Evolutionary conservation across 106 monocot genomes (phyloP).

Genomic region (Dendrobium nobile): DNA sequence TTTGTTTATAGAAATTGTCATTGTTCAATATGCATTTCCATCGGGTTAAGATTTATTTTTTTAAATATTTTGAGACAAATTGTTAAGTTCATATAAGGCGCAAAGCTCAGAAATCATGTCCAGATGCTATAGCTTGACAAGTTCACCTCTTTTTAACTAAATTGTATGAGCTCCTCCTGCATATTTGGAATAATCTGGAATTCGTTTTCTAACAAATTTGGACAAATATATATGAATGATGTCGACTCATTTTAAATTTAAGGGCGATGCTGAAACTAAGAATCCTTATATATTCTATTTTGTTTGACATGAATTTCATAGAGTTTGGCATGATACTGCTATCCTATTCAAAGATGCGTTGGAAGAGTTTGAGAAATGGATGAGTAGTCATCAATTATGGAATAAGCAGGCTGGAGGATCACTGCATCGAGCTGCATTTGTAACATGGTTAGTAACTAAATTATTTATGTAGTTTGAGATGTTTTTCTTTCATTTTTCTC

Average conservation of each 20-base stretch:
- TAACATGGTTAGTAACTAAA: conserved; percentile 70
- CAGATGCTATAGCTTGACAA: too few species aligned
- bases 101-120: background rate
- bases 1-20: too few species aligned
- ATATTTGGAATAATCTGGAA: too few species aligned
- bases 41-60: background rate
- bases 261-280: background rate
- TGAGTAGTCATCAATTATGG: conserved; percentile 66
- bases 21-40: background rate
- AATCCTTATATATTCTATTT: background rate
- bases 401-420: conserved; percentile 41
- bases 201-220: too few species aligned
- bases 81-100: background rate
- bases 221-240: too few species aligned
- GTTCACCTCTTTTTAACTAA: too few species aligned
- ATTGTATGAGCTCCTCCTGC: too few species aligned
- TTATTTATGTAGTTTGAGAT: background rate
- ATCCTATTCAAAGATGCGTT: conserved; percentile 74
- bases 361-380: conserved; percentile 73
- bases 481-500: background rate
- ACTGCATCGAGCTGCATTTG: conserved; percentile 77
- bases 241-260: too few species aligned
- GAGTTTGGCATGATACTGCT: conserved; percentile 97
- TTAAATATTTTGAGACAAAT: background rate
- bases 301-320: conserved; percentile 15